Conservation (phyloP, 2,329 filamentous ascomycete species). For the Aureobasidium sp. region DNA sequence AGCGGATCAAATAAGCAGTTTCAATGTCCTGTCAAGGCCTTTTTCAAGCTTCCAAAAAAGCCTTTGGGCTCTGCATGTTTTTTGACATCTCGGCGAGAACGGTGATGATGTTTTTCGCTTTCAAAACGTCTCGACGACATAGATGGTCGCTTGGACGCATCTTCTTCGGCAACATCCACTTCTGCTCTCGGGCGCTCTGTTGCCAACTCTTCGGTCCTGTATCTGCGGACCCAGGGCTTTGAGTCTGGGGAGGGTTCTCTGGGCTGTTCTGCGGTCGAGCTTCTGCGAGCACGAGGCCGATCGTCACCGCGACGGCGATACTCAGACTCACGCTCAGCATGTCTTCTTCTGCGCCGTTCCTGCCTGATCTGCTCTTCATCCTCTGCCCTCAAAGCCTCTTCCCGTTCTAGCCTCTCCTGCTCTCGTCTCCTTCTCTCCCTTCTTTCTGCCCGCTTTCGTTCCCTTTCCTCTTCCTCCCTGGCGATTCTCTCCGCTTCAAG, state of each 20-base stretch:
- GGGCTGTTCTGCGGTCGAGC: neutral
- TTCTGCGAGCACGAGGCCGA: neutral
- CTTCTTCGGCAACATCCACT: neutral
- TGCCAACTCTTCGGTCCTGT: neutral
- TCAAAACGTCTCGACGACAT: neutral
- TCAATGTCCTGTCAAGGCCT: no score
- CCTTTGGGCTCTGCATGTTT: slow-evolving; percentile 2
- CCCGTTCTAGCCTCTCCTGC: neutral
- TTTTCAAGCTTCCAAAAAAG: neutral
- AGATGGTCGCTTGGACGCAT: neutral
- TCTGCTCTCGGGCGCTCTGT: neutral
- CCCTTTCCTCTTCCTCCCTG: neutral
- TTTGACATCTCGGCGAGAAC: neutral
- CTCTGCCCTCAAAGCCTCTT: neutral
- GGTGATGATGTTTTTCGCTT: neutral
- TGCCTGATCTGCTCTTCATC: neutral
- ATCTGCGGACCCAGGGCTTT: neutral
- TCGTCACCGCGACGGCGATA: neutral
- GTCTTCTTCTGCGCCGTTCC: neutral
- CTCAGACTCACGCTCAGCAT: neutral
- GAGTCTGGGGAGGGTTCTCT: neutral
- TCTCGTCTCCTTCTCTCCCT: neutral
- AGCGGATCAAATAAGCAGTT: no score
- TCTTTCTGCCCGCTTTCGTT: neutral
- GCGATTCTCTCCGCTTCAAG: neutral